Conservation (phyloP, 768 basidiomycete genomes). For the Calocybe gangraenosa region DNA sequence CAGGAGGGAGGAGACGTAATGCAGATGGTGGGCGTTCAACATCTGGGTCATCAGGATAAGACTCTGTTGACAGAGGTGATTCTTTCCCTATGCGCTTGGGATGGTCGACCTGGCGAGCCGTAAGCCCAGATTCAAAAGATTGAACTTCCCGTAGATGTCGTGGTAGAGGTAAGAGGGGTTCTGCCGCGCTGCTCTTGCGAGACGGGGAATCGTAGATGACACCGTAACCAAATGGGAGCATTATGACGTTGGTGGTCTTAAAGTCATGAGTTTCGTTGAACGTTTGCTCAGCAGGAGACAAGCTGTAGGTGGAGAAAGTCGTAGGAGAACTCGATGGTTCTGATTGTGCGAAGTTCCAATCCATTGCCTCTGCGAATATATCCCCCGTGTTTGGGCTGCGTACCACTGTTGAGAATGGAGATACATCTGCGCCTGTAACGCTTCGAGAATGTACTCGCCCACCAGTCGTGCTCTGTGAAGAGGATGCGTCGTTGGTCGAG, state of each 20-base stretch:
- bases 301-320: constrained; percentile 29
- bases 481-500: constrained; percentile 22
- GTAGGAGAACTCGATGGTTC: constrained; percentile 32
- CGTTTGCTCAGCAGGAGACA: constrained; percentile 22
- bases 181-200: constrained; percentile 32
- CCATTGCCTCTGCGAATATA: constrained; percentile 64
- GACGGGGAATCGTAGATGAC: constrained; percentile 60
- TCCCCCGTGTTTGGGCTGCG: constrained; percentile 35
- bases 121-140: constrained; percentile 80
- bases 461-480: constrained; percentile 22
- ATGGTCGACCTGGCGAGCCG: constrained; percentile 54
- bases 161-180: constrained; percentile 27
- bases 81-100: constrained; percentile 10
- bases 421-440: constrained; percentile 67
- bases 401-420: constrained; percentile 33
- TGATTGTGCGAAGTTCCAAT: constrained; percentile 41
- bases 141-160: constrained; percentile 78
- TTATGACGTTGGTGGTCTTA: constrained; percentile 28
- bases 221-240: constrained; percentile 61
- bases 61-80: constrained; percentile 13
- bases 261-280: constrained; percentile 20
- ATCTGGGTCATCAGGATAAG: constrained; percentile 13
- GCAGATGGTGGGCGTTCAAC: constrained; percentile 24
- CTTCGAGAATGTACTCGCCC: constrained; percentile 76
- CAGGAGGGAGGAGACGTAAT: constrained; percentile 16